Conservation (phyloP, 2,329 filamentous ascomycete genomes). For the Xylariaceae sp. region DNA sequence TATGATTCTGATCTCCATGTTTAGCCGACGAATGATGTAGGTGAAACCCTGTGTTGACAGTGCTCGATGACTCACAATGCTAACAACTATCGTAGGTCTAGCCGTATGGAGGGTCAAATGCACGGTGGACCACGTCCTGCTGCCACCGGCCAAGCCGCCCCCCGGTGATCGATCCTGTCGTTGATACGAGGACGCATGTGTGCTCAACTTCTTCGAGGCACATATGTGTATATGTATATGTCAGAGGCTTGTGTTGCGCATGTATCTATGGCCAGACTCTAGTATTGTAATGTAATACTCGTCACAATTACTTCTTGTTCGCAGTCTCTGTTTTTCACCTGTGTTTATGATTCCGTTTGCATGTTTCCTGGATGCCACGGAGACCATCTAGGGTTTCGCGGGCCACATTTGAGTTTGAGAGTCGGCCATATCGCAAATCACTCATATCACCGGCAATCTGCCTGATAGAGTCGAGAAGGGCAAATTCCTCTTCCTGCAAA, state of each 20-base stretch:
- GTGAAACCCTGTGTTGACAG: constrained; percentile 33
- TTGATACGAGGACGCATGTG: too few relatives aligned
- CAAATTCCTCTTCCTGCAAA: constrained; percentile 63
- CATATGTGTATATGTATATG: background rate
- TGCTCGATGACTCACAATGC: constrained; percentile 8
- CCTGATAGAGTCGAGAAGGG: constrained; percentile 59
- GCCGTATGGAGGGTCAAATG: constrained; percentile 26
- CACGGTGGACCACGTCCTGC: constrained; percentile 24
- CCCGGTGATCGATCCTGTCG: constrained; percentile 14
- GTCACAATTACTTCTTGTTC: too few relatives aligned
- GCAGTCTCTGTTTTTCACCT: background rate
- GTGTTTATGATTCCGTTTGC: constrained; percentile 42
- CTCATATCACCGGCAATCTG: constrained; percentile 71
- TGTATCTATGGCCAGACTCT: constrained; percentile 16
- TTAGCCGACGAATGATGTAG: constrained; percentile 75
- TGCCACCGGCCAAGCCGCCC: constrained; percentile 27
- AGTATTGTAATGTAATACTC: background rate
- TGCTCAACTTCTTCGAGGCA: too few relatives aligned
- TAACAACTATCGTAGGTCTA: constrained; percentile 19
- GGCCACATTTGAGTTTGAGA: constrained; percentile 61
- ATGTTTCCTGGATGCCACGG: constrained; percentile 60
- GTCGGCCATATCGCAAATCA: constrained; percentile 76
- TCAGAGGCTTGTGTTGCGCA: background rate
- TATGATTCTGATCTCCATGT: constrained; percentile 72
- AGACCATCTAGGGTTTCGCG: constrained; percentile 68